phyloP scores from a whole-genome alignment of 83 land plant genomes.

The Picea abies region DNA sequence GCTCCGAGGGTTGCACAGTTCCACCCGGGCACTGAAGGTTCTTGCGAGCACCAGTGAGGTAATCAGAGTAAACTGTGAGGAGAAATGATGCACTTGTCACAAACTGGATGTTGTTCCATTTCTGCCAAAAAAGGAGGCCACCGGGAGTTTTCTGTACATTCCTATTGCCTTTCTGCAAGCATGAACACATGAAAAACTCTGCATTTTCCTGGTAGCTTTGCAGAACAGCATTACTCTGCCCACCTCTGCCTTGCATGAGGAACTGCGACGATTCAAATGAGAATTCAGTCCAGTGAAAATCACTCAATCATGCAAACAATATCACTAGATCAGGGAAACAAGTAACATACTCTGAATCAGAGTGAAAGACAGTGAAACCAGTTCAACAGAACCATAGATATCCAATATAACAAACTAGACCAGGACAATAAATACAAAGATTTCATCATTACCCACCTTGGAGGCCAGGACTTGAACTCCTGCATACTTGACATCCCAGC shows the following conservation, averaged over 20 bases:
- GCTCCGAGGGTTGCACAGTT: conserved; percentile 47
- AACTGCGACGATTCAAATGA: background rate
- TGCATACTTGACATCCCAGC: conserved; percentile 94
- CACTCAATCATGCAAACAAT: background rate
- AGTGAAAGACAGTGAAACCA: too few species aligned
- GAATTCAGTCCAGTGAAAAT: background rate
- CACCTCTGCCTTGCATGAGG: conserved; percentile 60
- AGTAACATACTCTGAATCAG: background rate
- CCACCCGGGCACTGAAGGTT: conserved; percentile 42
- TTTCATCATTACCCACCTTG: conserved; percentile 49
- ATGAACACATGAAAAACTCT: too few species aligned
- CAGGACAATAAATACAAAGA: too few species aligned
- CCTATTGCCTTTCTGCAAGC: conserved; percentile 63
- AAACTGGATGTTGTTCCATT: conserved; percentile 98
- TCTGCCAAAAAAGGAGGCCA: conserved; percentile 71
- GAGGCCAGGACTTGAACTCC: conserved; percentile 85
- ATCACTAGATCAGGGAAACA: conserved; percentile 15
- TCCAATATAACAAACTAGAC: too few species aligned
- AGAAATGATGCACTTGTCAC: conserved; percentile 86
- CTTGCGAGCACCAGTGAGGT: conserved; percentile 50
- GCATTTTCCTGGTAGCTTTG: conserved; percentile 52
- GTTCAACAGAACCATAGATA: conserved; percentile 6
- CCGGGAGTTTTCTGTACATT: conserved; percentile 84
- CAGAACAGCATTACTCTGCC: conserved; percentile 36
- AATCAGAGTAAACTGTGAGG: conserved; percentile 82